These are phyloP conservation scores for Uncinocarpus reesii DNA, from an alignment of 2,329 filamentous ascomycete genomes.

Conservation along the genomic window DNA sequence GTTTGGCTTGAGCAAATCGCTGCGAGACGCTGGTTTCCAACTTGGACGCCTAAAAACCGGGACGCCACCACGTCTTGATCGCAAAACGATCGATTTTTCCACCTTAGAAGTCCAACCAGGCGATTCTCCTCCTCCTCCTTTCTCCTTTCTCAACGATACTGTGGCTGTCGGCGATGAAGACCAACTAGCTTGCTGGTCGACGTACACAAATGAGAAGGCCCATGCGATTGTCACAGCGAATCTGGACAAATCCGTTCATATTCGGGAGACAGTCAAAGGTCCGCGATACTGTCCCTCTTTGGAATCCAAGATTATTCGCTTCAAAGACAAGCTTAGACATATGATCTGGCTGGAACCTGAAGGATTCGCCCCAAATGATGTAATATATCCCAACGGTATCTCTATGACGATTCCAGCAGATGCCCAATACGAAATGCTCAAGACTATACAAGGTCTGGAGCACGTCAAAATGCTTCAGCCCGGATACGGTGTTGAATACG, in stretches of 20 bases:
- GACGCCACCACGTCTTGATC: conserved; percentile 78
- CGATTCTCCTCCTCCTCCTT: conserved; percentile 76
- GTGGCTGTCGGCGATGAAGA: conserved; percentile 60
- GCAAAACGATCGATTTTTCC: conserved; percentile 68
- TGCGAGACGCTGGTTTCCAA: conserved; percentile 77
- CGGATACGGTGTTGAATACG: conserved; percentile 95
- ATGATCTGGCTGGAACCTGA: conserved; percentile 97
- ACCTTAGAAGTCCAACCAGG: conserved; percentile 63
- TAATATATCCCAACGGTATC: conserved; percentile 92
- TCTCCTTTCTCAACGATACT: conserved; percentile 74
- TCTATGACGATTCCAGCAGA: conserved; percentile 93
- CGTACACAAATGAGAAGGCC: conserved; percentile 71
- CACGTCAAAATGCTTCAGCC: conserved; percentile 85
- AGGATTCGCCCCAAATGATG: conserved; percentile 69
- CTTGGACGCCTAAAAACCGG: conserved; percentile 90
- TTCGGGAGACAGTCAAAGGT: conserved; percentile 86
- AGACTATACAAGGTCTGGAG: conserved; percentile 78
- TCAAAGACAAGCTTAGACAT: conserved; percentile 67
- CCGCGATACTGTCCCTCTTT: conserved; percentile 92
- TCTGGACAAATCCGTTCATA: conserved; percentile 92
- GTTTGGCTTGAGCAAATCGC: conserved; percentile 80
- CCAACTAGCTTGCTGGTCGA: conserved; percentile 78
- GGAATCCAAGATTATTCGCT: conserved; percentile 86
- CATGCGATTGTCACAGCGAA: conserved; percentile 80
- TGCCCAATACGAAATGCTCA: conserved; percentile 74